Conservation (phyloP, 345 rosid genomes). For the Viola odorata region DNA sequence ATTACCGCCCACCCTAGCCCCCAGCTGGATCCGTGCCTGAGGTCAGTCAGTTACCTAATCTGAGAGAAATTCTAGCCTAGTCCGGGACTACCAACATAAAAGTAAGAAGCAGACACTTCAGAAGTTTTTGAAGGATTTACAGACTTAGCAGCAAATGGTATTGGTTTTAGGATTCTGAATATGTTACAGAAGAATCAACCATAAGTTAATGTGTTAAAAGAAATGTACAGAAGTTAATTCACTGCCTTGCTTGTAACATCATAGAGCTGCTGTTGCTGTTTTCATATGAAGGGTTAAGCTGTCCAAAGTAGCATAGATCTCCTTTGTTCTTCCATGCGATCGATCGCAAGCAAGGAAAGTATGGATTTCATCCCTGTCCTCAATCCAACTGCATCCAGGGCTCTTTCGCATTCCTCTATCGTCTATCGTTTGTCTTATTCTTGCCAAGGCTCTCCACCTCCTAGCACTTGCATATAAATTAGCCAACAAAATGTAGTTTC, state of each 20-base stretch:
- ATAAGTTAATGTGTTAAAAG: too few species aligned
- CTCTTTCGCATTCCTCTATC: constrained; percentile 19
- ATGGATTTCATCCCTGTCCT: constrained; percentile 17
- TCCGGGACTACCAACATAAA: too few species aligned
- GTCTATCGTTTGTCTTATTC: constrained; percentile 14
- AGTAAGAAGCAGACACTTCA: too few species aligned
- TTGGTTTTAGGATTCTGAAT: too few species aligned
- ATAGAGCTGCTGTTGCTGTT: constrained; percentile 1
- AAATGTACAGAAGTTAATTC: too few species aligned
- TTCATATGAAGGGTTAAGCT: constrained; percentile 38
- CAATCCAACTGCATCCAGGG: constrained; percentile 32
- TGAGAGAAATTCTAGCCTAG: too few species aligned
- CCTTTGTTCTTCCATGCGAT: constrained; percentile 14
- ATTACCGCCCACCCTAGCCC: too few species aligned
- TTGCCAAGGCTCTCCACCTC: constrained; percentile 17
- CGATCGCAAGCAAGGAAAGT: constrained; percentile 15
- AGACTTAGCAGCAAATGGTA: too few species aligned
- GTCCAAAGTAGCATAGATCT: constrained; percentile 32
- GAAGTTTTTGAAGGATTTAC: too few species aligned
- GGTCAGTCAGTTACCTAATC: too few species aligned
- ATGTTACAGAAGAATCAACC: too few species aligned
- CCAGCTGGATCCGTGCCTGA: constrained; percentile 9
- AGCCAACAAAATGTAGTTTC: constrained; percentile 19
- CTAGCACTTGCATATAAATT: constrained; percentile 18
- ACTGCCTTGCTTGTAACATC: neutral